These are phyloP conservation scores for Erythrophleum ivorense DNA, from an alignment of 331 rosid genomes.

Conservation along the genomic window DNA sequence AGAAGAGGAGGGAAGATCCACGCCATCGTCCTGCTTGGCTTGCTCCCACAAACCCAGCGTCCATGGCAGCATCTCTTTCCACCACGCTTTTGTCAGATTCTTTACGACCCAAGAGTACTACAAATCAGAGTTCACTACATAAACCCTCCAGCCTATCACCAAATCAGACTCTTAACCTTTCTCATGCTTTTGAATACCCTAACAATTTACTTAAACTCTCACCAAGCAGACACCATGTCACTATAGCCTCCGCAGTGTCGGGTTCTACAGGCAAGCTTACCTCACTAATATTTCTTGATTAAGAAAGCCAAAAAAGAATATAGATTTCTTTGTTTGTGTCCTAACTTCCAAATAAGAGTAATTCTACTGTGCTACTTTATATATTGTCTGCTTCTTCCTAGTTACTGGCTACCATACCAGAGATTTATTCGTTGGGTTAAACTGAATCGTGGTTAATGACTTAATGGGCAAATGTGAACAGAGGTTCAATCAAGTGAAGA, in stretches of 20 bases:
- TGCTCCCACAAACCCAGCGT: slow-evolving; percentile 9
- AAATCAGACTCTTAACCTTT: slow-evolving; percentile 35
- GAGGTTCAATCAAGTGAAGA: slow-evolving; percentile 68
- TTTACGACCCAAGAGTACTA: slow-evolving; percentile 27
- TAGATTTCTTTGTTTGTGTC: neutral
- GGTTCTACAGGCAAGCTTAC: slow-evolving; percentile 57
- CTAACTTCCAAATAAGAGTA: neutral
- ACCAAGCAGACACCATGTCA: slow-evolving; percentile 34
- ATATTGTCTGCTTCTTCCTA: neutral
- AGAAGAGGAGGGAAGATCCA: neutral
- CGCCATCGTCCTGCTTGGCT: neutral
- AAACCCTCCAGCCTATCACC: slow-evolving; percentile 34
- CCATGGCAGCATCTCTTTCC: slow-evolving; percentile 64
- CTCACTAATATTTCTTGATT: neutral
- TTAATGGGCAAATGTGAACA: slow-evolving; percentile 42
- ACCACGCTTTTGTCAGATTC: slow-evolving; percentile 44
- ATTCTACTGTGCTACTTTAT: neutral
- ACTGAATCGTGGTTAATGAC: neutral
- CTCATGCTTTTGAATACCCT: slow-evolving; percentile 14
- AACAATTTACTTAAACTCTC: slow-evolving; percentile 41
- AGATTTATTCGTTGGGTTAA: neutral
- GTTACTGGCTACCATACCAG: neutral
- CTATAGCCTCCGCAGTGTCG: slow-evolving; percentile 55
- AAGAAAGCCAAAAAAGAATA: neutral
- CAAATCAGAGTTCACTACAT: slow-evolving; percentile 36